phyloP scores from a whole-genome alignment of 306 rosid genomes.

The Comarum palustre region DNA sequence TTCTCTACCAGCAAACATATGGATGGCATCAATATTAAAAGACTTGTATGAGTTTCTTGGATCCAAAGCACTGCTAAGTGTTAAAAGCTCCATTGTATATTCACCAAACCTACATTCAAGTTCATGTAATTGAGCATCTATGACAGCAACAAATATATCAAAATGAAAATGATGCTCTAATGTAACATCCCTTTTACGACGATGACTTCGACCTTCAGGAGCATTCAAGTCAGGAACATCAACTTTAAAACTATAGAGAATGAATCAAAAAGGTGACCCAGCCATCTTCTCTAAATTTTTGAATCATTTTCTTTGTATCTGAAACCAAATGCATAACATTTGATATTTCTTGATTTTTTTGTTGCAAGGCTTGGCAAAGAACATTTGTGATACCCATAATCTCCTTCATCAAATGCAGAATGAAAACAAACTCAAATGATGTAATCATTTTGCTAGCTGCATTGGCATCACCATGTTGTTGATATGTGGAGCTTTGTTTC shows the following conservation, averaged over 20 bases:
- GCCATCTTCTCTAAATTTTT: too few relatives aligned
- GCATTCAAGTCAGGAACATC: not conserved
- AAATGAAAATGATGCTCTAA: not conserved
- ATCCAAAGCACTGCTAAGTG: not conserved
- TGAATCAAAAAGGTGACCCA: not conserved
- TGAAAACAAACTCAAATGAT: too few relatives aligned
- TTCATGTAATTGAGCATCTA: not conserved
- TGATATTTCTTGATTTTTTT: too few relatives aligned
- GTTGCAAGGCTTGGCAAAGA: too few relatives aligned
- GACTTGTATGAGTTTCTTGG: not conserved
- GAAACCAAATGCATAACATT: too few relatives aligned
- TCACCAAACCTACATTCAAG: not conserved
- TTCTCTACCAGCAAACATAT: not conserved
- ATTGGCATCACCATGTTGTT: too few relatives aligned
- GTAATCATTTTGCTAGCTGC: too few relatives aligned
- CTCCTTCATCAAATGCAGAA: too few relatives aligned
- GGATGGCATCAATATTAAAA: not conserved
- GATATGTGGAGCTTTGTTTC: not conserved
- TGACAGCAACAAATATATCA: not conserved
- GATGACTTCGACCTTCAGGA: not conserved
- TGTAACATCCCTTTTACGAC: not conserved
- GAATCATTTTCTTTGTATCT: too few relatives aligned
- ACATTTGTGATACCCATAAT: too few relatives aligned
- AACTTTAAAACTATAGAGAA: not conserved
- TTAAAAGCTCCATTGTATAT: not conserved